phyloP scores from a whole-genome alignment of 2,329 filamentous ascomycete genomes.

The Xylariales sp. region DNA sequence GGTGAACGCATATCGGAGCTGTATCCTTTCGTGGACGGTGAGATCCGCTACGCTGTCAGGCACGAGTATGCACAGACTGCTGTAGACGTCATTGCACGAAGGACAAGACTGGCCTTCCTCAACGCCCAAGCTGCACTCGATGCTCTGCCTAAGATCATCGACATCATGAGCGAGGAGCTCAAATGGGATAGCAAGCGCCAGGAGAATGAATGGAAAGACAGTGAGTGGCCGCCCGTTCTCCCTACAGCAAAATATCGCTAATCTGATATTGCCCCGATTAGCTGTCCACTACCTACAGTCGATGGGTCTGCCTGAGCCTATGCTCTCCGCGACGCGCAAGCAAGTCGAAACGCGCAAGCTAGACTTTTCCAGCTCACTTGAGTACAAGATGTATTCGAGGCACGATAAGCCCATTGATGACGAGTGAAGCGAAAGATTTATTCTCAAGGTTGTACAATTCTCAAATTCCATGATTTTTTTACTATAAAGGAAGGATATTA shows the following conservation, averaged over 20 bases:
- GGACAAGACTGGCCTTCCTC: slow-evolving; percentile 82
- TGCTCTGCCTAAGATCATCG: slow-evolving; percentile 78
- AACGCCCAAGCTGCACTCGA: slow-evolving; percentile 90
- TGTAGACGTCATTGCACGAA: slow-evolving; percentile 79
- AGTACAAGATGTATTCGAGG: slow-evolving; percentile 60
- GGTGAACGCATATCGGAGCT: slow-evolving; percentile 74
- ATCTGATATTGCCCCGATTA: too few relatives aligned
- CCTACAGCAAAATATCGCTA: too few relatives aligned
- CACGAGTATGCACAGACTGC: slow-evolving; percentile 92
- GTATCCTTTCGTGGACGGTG: slow-evolving; percentile 89
- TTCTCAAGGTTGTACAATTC: too few relatives aligned
- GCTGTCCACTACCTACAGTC: slow-evolving; percentile 57
- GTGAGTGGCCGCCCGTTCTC: too few relatives aligned
- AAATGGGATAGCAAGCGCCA: slow-evolving; percentile 71
- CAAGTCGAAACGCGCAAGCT: slow-evolving; percentile 59
- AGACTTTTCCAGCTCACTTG: slow-evolving; percentile 50
- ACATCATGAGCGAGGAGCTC: slow-evolving; percentile 83
- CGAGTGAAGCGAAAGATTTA: too few relatives aligned
- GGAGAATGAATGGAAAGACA: slow-evolving; percentile 77
- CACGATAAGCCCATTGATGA: slow-evolving; percentile 49
- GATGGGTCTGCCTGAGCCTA: slow-evolving; percentile 61
- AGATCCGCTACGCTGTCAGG: slow-evolving; percentile 80
- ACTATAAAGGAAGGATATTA: too few relatives aligned
- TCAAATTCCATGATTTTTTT: too few relatives aligned
- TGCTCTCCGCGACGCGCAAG: slow-evolving; percentile 52